phyloP scores from a whole-genome alignment of 2,329 filamentous ascomycete genomes.

The Colletotrichum viniferum region DNA sequence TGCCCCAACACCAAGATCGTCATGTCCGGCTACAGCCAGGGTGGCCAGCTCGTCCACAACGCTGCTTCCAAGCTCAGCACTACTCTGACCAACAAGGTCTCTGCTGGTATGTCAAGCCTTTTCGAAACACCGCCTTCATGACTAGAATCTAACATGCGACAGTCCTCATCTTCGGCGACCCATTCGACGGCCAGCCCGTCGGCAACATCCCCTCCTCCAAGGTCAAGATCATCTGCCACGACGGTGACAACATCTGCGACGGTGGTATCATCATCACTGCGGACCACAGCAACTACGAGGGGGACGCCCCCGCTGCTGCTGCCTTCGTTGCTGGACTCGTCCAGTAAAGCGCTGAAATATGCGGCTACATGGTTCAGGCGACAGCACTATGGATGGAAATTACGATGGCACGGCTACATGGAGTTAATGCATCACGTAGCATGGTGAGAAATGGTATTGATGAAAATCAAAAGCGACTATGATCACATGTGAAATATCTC shows the following conservation, averaged over 20 bases:
- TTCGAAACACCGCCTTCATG: neutral
- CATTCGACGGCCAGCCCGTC: conserved; percentile 2
- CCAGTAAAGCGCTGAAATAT: neutral
- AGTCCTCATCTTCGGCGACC: conserved; percentile 24
- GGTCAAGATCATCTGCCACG: conserved; percentile 33
- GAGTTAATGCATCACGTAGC: neutral
- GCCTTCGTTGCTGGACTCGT: conserved; percentile 27
- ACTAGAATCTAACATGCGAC: neutral
- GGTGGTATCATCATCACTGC: conserved; percentile 29
- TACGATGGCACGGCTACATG: neutral
- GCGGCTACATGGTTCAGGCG: neutral
- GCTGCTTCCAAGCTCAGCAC: conserved; percentile 41
- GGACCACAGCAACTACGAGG: conserved; percentile 30
- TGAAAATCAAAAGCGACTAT: neutral
- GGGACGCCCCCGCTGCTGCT: conserved; percentile 32
- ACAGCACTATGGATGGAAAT: neutral
- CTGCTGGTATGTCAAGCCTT: conserved; percentile 23
- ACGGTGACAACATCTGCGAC: conserved; percentile 35
- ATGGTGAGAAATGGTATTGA: neutral
- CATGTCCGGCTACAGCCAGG: conserved; percentile 53
- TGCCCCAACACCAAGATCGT: conserved; percentile 52
- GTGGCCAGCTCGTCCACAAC: conserved; percentile 45
- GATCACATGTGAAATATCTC: neutral
- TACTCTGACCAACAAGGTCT: conserved; percentile 33
- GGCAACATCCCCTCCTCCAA: neutral